Evolutionary conservation across 768 basidiomycete species (phyloP).

Genomic region (Calocybe indica): DNA sequence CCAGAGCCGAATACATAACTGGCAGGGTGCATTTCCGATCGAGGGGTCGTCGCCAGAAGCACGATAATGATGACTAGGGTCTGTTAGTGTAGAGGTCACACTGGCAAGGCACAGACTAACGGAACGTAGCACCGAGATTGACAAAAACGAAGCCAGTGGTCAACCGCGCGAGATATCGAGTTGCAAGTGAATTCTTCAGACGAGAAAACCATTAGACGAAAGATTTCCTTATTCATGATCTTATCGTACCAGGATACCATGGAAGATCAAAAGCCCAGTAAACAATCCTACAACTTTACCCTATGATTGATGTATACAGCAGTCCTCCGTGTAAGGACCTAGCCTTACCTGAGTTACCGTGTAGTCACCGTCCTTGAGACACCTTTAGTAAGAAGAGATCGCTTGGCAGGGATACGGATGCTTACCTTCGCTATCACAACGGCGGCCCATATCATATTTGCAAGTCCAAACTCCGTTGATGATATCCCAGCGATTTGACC

Average conservation of each 20-base stretch:
- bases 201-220: background rate
- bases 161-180: conserved; percentile 65
- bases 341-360: conserved; percentile 43
- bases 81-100: conserved; percentile 1
- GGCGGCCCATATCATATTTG: conserved; percentile 78
- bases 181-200: conserved; percentile 62
- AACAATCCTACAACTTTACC: conserved; percentile 80
- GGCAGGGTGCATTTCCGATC: conserved; percentile 76
- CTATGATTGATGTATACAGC: conserved; percentile 11
- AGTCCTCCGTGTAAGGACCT: background rate
- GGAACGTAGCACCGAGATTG: conserved; percentile 73
- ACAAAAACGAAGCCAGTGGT: conserved; percentile 81
- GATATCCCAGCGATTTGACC: conserved; percentile 83
- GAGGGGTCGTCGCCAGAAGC: conserved; percentile 67
- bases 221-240: background rate
- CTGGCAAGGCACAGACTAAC: conserved; percentile 27
- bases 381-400: conserved; percentile 1
- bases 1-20: conserved; percentile 72
- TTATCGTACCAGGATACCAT: conserved; percentile 56
- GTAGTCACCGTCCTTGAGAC: conserved; percentile 45
- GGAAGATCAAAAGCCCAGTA: conserved; percentile 66
- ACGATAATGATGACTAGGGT: conserved; percentile 74
- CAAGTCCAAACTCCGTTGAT: conserved; percentile 79
- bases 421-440: conserved; percentile 51
- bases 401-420: conserved; percentile 3